Evolutionary conservation across 306 rosid species (phyloP).

Genomic region (Vigna trinervia): DNA sequence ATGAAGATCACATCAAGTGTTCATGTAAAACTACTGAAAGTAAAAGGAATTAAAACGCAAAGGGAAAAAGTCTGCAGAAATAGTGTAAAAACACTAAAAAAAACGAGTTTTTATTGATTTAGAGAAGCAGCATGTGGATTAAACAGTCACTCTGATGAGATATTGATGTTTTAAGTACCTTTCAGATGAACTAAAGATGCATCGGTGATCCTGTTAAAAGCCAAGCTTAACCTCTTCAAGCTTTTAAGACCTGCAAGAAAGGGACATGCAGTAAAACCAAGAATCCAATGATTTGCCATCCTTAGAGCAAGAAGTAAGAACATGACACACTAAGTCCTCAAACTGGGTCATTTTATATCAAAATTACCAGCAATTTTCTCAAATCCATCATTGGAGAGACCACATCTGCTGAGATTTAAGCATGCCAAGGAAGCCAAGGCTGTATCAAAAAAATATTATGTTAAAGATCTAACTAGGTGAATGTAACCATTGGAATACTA

Average conservation of each 20-base stretch:
- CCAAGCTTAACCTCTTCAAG: slow-evolving; percentile 79
- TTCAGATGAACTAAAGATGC: slow-evolving; percentile 75
- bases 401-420: slow-evolving; percentile 89
- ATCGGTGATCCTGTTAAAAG: slow-evolving; percentile 75
- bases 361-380: slow-evolving; percentile 77
- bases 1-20: background rate
- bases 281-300: slow-evolving; percentile 5
- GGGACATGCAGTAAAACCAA: slow-evolving; percentile 30
- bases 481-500: slow-evolving; percentile 26
- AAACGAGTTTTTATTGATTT: slow-evolving; percentile 20
- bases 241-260: slow-evolving; percentile 71
- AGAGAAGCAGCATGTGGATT: slow-evolving; percentile 32
- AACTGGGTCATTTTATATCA: slow-evolving; percentile 33
- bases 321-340: slow-evolving; percentile 1
- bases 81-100: background rate
- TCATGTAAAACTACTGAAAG: slow-evolving; percentile 6
- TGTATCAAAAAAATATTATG: slow-evolving; percentile 45
- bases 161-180: slow-evolving; percentile 58
- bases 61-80: background rate
- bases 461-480: slow-evolving; percentile 8
- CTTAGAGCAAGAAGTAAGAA: slow-evolving; percentile 35
- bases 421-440: slow-evolving; percentile 67
- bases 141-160: slow-evolving; percentile 9
- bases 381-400: slow-evolving; percentile 71
- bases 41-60: background rate